These are phyloP conservation scores for Graphium sp. DNA, from an alignment of 2,329 filamentous ascomycete genomes.

Conservation along the genomic window DNA sequence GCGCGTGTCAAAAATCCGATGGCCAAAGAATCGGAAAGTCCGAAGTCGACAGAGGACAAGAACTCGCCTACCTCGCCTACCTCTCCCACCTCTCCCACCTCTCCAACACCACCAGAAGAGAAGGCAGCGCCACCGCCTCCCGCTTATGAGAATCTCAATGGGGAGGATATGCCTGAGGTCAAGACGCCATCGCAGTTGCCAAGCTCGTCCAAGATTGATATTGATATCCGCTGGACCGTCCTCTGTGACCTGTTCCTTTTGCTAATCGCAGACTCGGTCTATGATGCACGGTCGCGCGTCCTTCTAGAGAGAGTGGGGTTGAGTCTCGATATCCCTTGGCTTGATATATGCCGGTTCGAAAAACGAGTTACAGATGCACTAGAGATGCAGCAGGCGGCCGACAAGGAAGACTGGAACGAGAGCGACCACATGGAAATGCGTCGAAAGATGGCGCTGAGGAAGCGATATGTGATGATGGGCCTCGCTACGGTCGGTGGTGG, in stretches of 20 bases:
- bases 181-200: conserved; percentile 72
- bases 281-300: conserved; percentile 74
- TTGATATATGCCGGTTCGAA: conserved; percentile 92
- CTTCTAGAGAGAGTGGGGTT: conserved; percentile 71
- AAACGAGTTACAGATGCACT: conserved; percentile 92
- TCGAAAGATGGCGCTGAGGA: conserved; percentile 64
- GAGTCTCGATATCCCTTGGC: conserved; percentile 68
- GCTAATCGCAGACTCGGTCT: conserved; percentile 88
- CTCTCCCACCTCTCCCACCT: conserved; percentile 10
- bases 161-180: conserved; percentile 61
- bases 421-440: conserved; percentile 81
- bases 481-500: conserved; percentile 90
- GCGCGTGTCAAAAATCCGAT: conserved; percentile 85
- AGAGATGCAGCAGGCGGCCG: conserved; percentile 90
- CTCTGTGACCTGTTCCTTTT: conserved; percentile 91
- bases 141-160: conserved; percentile 44
- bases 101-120: too few relatives aligned
- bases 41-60: conserved; percentile 4
- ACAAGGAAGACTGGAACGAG: conserved; percentile 96
- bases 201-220: conserved; percentile 70
- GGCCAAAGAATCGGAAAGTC: conserved; percentile 27
- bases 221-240: conserved; percentile 92
- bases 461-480: conserved; percentile 87
- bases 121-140: conserved; percentile 32
- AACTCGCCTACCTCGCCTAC: conserved; percentile 8